Evolutionary conservation across 768 basidiomycete genomes (phyloP), one percentile per base, ranked within the genome.

Genomic region (Rickenella mellea): DNA sequence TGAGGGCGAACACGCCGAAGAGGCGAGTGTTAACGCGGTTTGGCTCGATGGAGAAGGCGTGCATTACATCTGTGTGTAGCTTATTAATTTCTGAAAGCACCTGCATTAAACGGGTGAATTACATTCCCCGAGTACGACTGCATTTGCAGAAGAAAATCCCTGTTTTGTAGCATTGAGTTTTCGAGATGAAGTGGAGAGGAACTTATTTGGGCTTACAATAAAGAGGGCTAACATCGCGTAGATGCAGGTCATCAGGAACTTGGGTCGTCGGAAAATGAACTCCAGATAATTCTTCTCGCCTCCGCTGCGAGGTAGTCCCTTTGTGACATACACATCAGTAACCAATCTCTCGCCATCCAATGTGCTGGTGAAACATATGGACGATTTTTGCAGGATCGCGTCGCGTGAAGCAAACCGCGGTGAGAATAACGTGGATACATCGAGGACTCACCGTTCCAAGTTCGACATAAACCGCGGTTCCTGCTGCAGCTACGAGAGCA

Each of bases 281-380:
- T 83, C 80, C 27, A 86, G 59, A 50, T 85, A 86, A 40, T 78
- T 81, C 62, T 84, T 85, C 63, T 85, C 83, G 2, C 79, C 83
- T 1, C 83, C 83, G 42, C 69, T 84, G 2, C 74, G 65, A 1
- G 83, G 83, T 2, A 86, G 64, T n/a, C 75, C 80, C 78, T 83
- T 38, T 6, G n/a, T n/a, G n/a, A n/a, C n/a, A n/a, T n/a, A n/a
- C n/a, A n/a, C n/a, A n/a, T n/a, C n/a, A n/a, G n/a, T n/a, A n/a
- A n/a, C n/a, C n/a, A n/a, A n/a, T n/a, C n/a, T n/a, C n/a, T n/a
- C n/a, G n/a, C n/a, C n/a, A n/a, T n/a, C n/a, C n/a, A n/a, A n/a
- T n/a, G n/a, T n/a, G n/a, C n/a, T n/a, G n/a, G n/a, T n/a, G n/a
- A n/a, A n/a, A n/a, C n/a, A n/a, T n/a, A n/a, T n/a, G n/a, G n/a